phyloP scores from a whole-genome alignment of 805 yeast species.

The Metschnikowia matae region DNA sequence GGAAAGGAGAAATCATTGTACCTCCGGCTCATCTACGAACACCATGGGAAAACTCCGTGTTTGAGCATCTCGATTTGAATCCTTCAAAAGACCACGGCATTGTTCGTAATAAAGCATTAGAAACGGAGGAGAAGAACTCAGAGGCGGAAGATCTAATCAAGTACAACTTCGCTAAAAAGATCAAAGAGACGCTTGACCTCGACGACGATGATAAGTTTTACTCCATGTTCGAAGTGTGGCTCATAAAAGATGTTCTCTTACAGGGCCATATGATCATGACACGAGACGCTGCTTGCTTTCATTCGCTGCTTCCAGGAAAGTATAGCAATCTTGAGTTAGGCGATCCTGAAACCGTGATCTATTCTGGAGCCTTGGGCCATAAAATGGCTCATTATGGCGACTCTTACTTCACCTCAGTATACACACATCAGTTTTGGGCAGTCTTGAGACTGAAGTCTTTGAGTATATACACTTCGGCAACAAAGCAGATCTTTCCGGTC shows the following conservation, averaged over 20 bases:
- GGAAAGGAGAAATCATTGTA: neutral
- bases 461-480: constrained; percentile 62
- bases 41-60: constrained; percentile 28
- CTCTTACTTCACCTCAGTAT: constrained; percentile 28
- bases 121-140: constrained; percentile 7
- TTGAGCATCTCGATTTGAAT: constrained; percentile 16
- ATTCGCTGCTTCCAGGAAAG: constrained; percentile 65
- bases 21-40: constrained; percentile 15
- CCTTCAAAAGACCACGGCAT: constrained; percentile 11
- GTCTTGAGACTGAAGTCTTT: constrained; percentile 66
- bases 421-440: constrained; percentile 70
- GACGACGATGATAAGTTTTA: constrained; percentile 51
- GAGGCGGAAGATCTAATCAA: constrained; percentile 15
- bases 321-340: constrained; percentile 9
- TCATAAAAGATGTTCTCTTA: constrained; percentile 72
- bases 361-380: constrained; percentile 37
- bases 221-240: constrained; percentile 73
- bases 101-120: constrained; percentile 10
- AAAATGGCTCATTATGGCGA: constrained; percentile 39
- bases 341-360: constrained; percentile 20
- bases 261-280: constrained; percentile 87
- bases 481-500: constrained; percentile 81
- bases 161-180: constrained; percentile 31
- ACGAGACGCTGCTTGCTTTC: constrained; percentile 57
- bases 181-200: constrained; percentile 39